Base-by-base conservation (phyloP, 2,329 filamentous ascomycete species). In the Fusarium acutatum region DNA sequence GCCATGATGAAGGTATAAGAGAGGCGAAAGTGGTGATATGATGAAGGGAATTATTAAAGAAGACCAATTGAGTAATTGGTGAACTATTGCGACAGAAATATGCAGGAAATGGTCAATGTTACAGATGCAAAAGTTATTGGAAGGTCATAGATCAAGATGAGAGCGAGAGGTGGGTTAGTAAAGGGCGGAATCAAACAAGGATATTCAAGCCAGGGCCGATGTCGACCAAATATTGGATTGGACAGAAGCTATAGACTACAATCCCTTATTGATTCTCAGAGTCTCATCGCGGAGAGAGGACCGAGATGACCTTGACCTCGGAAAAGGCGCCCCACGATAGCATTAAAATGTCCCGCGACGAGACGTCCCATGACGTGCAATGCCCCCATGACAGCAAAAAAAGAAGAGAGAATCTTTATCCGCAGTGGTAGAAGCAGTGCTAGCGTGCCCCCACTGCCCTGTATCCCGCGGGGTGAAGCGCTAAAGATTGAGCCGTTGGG, bases 1-100 rank as follows among this genome's bases (percentile, higher is more conserved):
- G 75, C 61, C 77, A 79, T 79, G 70, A 63, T 79, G 75, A 52
- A 56, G 44, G 26, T 66, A 59, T 37, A 17, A 38, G 58, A 53
- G 46, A 52, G 26, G 34, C 37, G n/a, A 30, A 40, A 30, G 41
- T 44, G 38, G 17, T 38, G 34, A 18, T 49, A 22, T 46, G 37
- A 41, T 5, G 9, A 52, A 43, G 37, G 22, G 35, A 28, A 40
- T 41, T 9, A 43, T 4, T 17, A 24, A 20, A 46, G 34, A 37
- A 35, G 14, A 71, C 38, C 14, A 34, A 47, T 35, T 41, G 35
- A 44, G 60, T 44, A 69, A 66, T 60, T 73, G 50, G 34, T 17
- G 30, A 46, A 14, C 38, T 60, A 35, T 26, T 52, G 32, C 64
- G 50, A 34, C 11, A 52, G 22, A 8, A 54, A 47, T 37, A 40